Evolutionary conservation across 2,329 filamentous ascomycete species (phyloP).

Genomic region (Fusarium mundagurra): DNA sequence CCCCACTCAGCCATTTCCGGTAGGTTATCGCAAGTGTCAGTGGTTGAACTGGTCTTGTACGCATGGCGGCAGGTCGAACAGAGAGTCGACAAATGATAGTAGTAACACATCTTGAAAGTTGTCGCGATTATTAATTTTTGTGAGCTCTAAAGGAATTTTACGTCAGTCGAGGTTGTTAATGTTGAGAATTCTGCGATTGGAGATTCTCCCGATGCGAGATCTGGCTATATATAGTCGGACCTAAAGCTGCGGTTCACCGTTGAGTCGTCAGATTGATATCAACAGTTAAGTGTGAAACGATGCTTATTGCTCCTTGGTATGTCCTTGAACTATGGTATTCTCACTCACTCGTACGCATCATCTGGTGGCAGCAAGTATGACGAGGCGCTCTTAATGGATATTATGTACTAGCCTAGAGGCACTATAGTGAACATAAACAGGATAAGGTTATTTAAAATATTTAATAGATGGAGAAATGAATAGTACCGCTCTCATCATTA

Average conservation of each 20-base stretch:
- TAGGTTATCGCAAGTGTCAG: neutral
- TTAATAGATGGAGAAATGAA: neutral
- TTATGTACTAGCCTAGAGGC: neutral
- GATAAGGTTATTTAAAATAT: neutral
- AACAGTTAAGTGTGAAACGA: fast-evolving
- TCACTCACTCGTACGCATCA: neutral
- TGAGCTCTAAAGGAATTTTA: fast-evolving
- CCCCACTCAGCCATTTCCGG: neutral
- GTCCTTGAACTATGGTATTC: neutral
- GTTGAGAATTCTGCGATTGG: fast-evolving
- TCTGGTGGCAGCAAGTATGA: neutral
- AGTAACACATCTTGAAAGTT: neutral
- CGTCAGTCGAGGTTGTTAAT: neutral
- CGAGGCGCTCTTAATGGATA: fast-evolving
- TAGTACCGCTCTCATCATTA: neutral
- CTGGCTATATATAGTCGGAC: neutral
- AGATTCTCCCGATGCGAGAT: no score
- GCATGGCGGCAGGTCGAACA: neutral
- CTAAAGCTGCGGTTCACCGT: neutral
- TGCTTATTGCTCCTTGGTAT: fast-evolving
- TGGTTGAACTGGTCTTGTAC: neutral
- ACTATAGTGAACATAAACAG: no score
- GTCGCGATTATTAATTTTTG: fast-evolving
- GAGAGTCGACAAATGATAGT: neutral
- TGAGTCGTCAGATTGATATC: fast-evolving